Base-by-base conservation (phyloP, 2,329 filamentous ascomycete species). In the Colletotrichum phormii region DNA sequence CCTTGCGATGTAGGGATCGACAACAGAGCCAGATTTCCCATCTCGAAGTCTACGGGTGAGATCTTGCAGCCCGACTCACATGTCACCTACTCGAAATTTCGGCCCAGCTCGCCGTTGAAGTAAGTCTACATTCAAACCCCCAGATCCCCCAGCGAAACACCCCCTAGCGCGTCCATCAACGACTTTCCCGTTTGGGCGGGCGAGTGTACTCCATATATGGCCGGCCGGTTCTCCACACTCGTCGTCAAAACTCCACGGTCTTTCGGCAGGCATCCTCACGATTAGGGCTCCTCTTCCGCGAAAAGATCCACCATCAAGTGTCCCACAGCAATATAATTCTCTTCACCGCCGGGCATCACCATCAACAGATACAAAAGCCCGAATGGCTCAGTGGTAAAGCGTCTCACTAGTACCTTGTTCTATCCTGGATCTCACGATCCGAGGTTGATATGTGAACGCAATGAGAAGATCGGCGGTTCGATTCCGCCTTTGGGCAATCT, bases 311-410 rank as follows among this genome's bases (percentile, higher is more conserved):
- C 53, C 51, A 22, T 5, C 24, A 4, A 8, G 46, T 15, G 18
- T 24, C 22, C 24, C 33, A 55, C 4, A 8, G 18, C 22, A 37
- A 22, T 24, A 68, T 68, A 51, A 57, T 12, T 15, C 18, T 6
- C 9, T 31, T 4, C n/a, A 15, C 26, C 7, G 9, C 8, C 1
- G 0, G 1, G 2, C 0, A 3, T 1, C 11, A 5, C 3, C 46
- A 55, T 31, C 51, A 51, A 51, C 70, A 61, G 42, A 33, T 55
- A 22, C 55, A 64, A 5, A 54, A 26, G 70, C 70, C 65, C 70
- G 70, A 72, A 57, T 72, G 70, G 70, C 70, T 72, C 65, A 72
- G 70, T 72, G 70, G 70, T 72, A 72, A 72, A 72, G 70, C 70
- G 70, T 72, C 70, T 72, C 70, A 72, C 70, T 72, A 72, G 70